Evolutionary conservation across 345 rosid genomes (phyloP).

Genomic region (Hypericum androsaemum): DNA sequence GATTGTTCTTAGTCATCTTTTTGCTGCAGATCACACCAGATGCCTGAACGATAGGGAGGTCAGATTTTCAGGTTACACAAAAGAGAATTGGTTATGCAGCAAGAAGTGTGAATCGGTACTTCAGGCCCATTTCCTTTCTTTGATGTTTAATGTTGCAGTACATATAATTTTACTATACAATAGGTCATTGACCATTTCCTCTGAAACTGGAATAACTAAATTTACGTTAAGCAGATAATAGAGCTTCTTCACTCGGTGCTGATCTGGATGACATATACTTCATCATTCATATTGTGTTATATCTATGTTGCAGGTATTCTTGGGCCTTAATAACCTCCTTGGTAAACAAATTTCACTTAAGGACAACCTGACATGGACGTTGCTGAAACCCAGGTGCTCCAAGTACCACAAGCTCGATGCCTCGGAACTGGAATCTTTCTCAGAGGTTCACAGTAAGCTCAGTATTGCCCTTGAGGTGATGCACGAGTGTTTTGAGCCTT

Average conservation of each 20-base stretch:
- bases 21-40: slow-evolving; percentile 42
- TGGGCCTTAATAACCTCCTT: slow-evolving; percentile 44
- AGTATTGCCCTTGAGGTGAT: slow-evolving; percentile 59
- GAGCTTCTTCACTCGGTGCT: neutral
- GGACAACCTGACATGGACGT: slow-evolving; percentile 61
- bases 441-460: slow-evolving; percentile 52
- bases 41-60: slow-evolving; percentile 30
- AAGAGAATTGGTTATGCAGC: slow-evolving; percentile 58
- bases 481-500: slow-evolving; percentile 82
- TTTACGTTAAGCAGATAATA: neutral
- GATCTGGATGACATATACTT: neutral
- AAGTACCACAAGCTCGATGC: slow-evolving; percentile 21
- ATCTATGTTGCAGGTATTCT: slow-evolving; percentile 38
- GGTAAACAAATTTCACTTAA: slow-evolving; percentile 48
- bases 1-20: slow-evolving; percentile 16
- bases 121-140: neutral
- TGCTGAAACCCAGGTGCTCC: slow-evolving; percentile 31
- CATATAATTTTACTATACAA: too few species aligned
- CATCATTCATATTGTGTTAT: neutral
- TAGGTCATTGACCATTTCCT: too few species aligned
- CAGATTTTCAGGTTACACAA: slow-evolving; percentile 13
- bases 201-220: too few species aligned
- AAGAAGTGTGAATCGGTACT: slow-evolving; percentile 54
- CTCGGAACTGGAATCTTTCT: slow-evolving; percentile 29
- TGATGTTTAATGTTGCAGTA: too few species aligned